phyloP scores from a whole-genome alignment of 352 stramenopile species.

The Phytophthora multivora region DNA sequence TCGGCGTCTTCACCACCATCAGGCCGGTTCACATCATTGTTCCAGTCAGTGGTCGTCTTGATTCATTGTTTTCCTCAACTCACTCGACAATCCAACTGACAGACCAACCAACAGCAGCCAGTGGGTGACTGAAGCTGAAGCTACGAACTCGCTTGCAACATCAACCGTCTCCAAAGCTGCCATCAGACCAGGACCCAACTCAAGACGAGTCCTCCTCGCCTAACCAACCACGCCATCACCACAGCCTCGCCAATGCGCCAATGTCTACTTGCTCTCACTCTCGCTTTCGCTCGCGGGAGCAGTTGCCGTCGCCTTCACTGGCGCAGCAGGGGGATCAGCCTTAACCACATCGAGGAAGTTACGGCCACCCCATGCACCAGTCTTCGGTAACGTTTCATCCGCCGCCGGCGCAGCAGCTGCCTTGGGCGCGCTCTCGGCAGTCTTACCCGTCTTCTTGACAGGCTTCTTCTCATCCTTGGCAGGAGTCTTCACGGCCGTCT shows the following conservation, averaged over 20 bases:
- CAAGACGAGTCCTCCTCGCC: constrained; percentile 26
- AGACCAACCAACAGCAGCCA: constrained; percentile 27
- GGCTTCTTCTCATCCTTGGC: constrained; percentile 51
- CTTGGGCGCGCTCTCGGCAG: constrained; percentile 27
- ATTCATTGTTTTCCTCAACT: constrained; percentile 43
- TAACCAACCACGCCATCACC: constrained; percentile 25
- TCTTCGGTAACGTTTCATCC: constrained; percentile 60
- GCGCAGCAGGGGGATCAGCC: constrained; percentile 57
- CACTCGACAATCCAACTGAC: constrained; percentile 32
- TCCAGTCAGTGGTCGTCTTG: constrained; percentile 24
- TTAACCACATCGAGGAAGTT: constrained; percentile 89
- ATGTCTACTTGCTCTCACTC: constrained; percentile 55
- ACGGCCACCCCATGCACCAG: constrained; percentile 77
- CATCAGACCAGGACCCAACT: constrained; percentile 21
- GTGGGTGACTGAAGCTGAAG: constrained; percentile 6
- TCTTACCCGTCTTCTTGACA: constrained; percentile 50
- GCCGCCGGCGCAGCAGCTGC: constrained; percentile 24
- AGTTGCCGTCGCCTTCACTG: constrained; percentile 36
- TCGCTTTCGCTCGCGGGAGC: constrained; percentile 46
- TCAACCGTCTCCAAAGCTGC: constrained; percentile 9
- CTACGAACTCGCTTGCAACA: constrained; percentile 8
- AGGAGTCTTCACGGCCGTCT: constrained; percentile 40
- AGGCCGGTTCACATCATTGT: constrained; percentile 23
- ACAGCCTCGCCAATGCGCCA: constrained; percentile 17
- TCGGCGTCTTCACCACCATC: constrained; percentile 25